A percentile compares a stretch with the other conserved stretches of the same genome.
Conservation (phyloP, 192 early-diverging fungal species). For the Jimgerdemannia lactiflua region DNA sequence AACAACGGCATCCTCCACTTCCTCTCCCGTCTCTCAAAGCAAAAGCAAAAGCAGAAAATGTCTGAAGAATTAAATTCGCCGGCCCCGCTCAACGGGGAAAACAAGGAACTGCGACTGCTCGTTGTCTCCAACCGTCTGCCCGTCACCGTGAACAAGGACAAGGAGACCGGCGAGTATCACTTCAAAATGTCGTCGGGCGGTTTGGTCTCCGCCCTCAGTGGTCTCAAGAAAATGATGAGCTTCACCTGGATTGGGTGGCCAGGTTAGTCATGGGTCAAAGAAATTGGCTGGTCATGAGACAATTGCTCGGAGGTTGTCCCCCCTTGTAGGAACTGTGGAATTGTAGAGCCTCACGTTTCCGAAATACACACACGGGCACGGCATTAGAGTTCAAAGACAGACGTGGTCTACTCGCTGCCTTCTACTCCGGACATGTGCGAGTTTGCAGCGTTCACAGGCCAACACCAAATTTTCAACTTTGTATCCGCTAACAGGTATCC, state of each 20-base stretch:
- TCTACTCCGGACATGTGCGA: too few relatives aligned
- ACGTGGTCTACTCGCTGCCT: too few relatives aligned
- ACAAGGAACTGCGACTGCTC: constrained; percentile 58
- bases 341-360: too few relatives aligned
- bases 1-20: background rate
- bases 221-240: constrained; percentile 90
- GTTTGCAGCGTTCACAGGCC: too few relatives aligned
- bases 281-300: background rate
- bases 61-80: background rate
- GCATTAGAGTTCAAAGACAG: too few relatives aligned
- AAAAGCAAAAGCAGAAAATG: background rate
- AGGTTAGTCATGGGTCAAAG: constrained; percentile 41
- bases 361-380: background rate
- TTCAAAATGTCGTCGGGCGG: constrained; percentile 94
- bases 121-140: constrained; percentile 98
- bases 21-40: background rate
- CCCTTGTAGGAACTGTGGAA: too few relatives aligned
- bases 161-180: constrained; percentile 37
- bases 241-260: constrained; percentile 99
- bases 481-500: constrained; percentile 54
- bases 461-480: background rate
- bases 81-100: constrained; percentile 2
- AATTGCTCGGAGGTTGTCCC: background rate
- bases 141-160: constrained; percentile 79
- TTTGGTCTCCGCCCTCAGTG: constrained; percentile 91